Percentiles rank a stretch among this genome's conserved stretches.
phyloP scores from a whole-genome alignment of 2,329 filamentous ascomycete species.

The Sphaerostilbella broomeana region DNA sequence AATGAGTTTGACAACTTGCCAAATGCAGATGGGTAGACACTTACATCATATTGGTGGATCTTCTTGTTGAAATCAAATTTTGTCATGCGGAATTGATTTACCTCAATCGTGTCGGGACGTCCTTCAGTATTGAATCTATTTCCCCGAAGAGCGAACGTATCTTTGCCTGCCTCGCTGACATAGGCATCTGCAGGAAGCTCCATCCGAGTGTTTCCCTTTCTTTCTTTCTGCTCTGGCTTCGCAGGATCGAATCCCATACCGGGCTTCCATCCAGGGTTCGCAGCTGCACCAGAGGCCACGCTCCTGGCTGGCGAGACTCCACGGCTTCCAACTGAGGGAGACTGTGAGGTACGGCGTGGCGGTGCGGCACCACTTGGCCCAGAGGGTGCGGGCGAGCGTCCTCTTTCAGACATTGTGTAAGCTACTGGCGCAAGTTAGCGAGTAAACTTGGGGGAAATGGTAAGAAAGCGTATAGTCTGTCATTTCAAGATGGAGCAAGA shows the following conservation, averaged over 20 bases:
- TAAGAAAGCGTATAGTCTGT: background rate
- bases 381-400: conserved; percentile 20
- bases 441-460: background rate
- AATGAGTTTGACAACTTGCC: conserved; percentile 1
- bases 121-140: conserved; percentile 50
- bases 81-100: conserved; percentile 72
- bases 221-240: conserved; percentile 20
- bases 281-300: conserved; percentile 12
- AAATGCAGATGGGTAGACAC: conserved; percentile 26
- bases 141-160: conserved; percentile 28
- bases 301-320: conserved; percentile 16
- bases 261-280: conserved; percentile 21
- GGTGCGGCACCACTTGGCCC: conserved; percentile 4
- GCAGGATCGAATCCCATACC: conserved; percentile 40
- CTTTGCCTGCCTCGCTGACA: conserved; percentile 27
- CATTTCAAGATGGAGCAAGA: too few species aligned
- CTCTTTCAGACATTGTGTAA: conserved; percentile 28
- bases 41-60: conserved; percentile 81
- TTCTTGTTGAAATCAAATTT: conserved; percentile 49
- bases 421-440: background rate
- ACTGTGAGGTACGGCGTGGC: background rate
- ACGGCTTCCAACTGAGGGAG: conserved; percentile 11
- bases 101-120: conserved; percentile 44
- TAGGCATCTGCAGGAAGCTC: conserved; percentile 56
- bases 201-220: conserved; percentile 41